phyloP scores from a whole-genome alignment of 1,139 yeast species.

The Hanseniaspora uvarum region DNA sequence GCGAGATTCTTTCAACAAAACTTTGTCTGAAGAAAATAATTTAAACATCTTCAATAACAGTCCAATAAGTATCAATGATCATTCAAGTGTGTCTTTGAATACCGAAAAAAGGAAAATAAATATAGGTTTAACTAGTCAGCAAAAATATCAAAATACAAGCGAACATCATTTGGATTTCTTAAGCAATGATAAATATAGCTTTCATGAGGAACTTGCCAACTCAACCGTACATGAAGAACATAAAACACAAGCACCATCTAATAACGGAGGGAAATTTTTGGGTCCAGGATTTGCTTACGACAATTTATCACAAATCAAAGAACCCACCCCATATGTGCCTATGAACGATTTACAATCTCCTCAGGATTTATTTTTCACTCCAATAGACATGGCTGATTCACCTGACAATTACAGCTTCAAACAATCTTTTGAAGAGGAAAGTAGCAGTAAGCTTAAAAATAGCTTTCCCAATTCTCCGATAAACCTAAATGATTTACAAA shows the following conservation, averaged over 20 bases:
- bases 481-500: not conserved
- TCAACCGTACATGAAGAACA: not conserved
- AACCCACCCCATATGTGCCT: not conserved
- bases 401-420: not conserved
- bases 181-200: not conserved
- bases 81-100: not conserved
- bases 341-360: not conserved
- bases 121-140: not conserved
- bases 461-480: not conserved
- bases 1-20: constrained; percentile 11
- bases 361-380: not conserved
- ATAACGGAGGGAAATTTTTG: not conserved
- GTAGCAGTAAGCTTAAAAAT: not conserved
- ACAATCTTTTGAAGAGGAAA: not conserved
- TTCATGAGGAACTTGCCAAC: constrained; percentile 1
- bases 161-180: not conserved
- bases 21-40: not conserved
- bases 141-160: not conserved
- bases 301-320: not conserved
- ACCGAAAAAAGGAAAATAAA: not conserved
- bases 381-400: not conserved
- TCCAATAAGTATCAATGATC: not conserved
- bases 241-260: not conserved
- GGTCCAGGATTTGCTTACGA: not conserved
- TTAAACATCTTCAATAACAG: constrained; percentile 5